Evolutionary conservation across 805 yeast species (phyloP), one percentile per base, ranked within the genome.

Genomic region (Nematodospora valgi): DNA sequence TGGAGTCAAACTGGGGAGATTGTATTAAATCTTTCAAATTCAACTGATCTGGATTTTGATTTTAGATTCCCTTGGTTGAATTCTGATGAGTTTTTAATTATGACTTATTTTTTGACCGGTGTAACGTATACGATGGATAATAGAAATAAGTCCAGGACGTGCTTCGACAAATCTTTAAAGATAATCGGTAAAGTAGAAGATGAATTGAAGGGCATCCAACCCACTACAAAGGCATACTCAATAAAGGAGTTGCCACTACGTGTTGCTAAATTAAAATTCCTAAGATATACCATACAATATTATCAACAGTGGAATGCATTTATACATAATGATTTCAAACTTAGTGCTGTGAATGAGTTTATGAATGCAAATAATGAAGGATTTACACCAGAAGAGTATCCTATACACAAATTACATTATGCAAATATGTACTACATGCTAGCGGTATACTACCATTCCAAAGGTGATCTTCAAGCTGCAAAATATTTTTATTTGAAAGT

Each of bases 31-130:
- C n/a, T n/a, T n/a, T n/a, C n/a, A n/a, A n/a, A n/a, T n/a, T n/a
- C n/a, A n/a, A n/a, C n/a, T n/a, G n/a, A n/a, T n/a, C n/a, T n/a
- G n/a, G 18, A 26, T 4, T 7, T 29, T 10, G 32, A 33, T 12
- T 65, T 40, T 45, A 59, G 53, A 15, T 44, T 69, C 2, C 47
- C 49, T 13, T 73, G 78, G 76, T 36, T 72, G 9, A 55, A 61
- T 10, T 55, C 68, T 4, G 65, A 62, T 27, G 76, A 72, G 37
- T 69, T 67, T 46, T 58, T 62, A 6, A 54, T 68, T 14, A 35
- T 61, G 27, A 54, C 68, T 15, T 70, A 68, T 43, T 62, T 69
- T 28, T 46, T 64, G n/a, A 59, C 68, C 23, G 78, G 73, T 2
- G 47, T 72, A 5, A 48, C 61, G 5, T 59, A 64, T 21, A 40